Evolutionary conservation across 2,329 filamentous ascomycete genomes (phyloP), one percentile per base, ranked within the genome.

Genomic region (Periconia sp.): DNA sequence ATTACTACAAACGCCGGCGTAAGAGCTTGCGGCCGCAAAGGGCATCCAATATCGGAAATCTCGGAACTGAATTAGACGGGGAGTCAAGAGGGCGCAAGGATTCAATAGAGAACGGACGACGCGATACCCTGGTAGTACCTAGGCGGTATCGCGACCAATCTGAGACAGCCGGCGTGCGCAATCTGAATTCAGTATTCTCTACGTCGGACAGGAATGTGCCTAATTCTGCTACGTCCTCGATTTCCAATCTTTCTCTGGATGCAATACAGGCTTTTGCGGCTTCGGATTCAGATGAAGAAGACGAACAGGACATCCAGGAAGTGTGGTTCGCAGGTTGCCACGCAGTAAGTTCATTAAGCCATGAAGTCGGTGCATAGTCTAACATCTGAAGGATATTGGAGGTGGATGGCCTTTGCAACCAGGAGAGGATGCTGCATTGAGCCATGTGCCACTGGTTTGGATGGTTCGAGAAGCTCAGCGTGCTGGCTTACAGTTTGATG

Each of bases 251-350:
- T 37, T 68, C 61, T 1, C 40, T 62, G n/a, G 59, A 62, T 13
- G 56, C 49, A 12, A 48, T 60, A 3, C 51, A 56, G 11, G 55
- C 56, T 2, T 47, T 48, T 35, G 43, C 60, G 13, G 56, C 55
- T 3, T 52, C 53, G 18, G 59, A 63, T 18, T 61, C 64, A 11
- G 68, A 64, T n/a, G 72, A 74, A 0, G 72, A 75, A 5, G 73
- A 73, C 0, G 75, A 78, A 1, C 88, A 92, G 59, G 87, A 92
- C 53, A 86, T 92, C 34, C 81, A 88, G 46, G 89, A 94, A 58
- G 80, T 92, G 1, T 89, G 86, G 86, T 94, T 94, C 57, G 78
- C 88, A 0, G 89, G 89, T 7, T 84, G 85, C 9, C 89, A 95
- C 50, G 88, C 83, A 2, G 68, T 71, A 50, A 54, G 64, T 59